Base-by-base conservation (phyloP, 306 rosid species). In the Vicia faba region DNA sequence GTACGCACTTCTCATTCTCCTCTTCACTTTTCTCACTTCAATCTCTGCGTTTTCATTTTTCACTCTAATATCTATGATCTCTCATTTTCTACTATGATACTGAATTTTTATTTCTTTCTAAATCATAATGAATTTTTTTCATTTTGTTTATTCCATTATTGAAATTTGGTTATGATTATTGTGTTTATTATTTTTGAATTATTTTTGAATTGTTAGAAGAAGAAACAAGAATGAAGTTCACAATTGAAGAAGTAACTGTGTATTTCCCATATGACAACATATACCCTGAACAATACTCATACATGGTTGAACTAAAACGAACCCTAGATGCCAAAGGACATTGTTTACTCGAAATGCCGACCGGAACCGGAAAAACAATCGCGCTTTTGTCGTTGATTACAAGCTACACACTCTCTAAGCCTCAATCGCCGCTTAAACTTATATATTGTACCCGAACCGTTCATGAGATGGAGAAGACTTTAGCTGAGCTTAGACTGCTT, bases 381-480 rank as follows among this genome's bases (percentile, higher is more conserved):
- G 91, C 96, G 1, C 85, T 92, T 9, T 89, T 92, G 50, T 89
- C 96, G 1, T 81, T 92, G 15, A 89, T 92, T 81, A 84, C 96
- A 23, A 83, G 91, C 83, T 92, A 92, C 86, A 75, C 75, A 3
- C 85, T 92, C 70, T 87, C 96, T 50, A 87, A 85, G 25, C 98
- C 91, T 68, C 78, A 86, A 3, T 80, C 78, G 40, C 91, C 93
- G 0, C 83, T 92, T 64, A 92, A 92, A 72, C 96, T 92, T 71
- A 78, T 92, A 62, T 92, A 92, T 78, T 92, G 96, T 77, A 92
- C 98, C 6, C 93, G 96, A 41, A 92, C 98, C 4, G 98, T 92
- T 11, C 98, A 92, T 71, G 96, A 92, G 79, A 92, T 92, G 96
- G 98, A 92, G 84, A 92, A 92, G 76, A 92, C 98, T 8, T 89